A percentile compares a stretch with the other conserved stretches of the same genome.
phyloP scores from a whole-genome alignment of 257 asterid genomes.

The Lycium barbarum region DNA sequence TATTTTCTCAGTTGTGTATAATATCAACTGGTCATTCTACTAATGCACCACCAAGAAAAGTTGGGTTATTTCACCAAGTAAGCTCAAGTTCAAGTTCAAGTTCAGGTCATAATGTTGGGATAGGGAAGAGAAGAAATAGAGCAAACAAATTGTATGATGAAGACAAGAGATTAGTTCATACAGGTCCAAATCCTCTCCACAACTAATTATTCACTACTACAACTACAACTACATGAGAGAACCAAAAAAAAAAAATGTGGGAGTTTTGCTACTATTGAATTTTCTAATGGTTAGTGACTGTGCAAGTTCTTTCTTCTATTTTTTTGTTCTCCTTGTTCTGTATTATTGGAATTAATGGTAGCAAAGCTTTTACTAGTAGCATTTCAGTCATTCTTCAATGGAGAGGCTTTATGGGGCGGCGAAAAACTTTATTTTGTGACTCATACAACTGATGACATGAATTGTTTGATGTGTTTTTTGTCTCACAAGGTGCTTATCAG shows the following conservation, averaged over 20 bases:
- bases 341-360: conserved; percentile 59
- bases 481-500: not conserved
- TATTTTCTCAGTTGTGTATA: conserved; percentile 41
- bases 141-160: conserved; percentile 45
- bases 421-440: not conserved
- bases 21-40: conserved; percentile 28
- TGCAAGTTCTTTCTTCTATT: conserved; percentile 14
- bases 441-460: not conserved
- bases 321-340: not conserved
- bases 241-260: not conserved
- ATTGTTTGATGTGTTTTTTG: not conserved
- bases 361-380: conserved; percentile 45
- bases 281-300: conserved; percentile 37
- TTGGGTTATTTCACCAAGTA: conserved; percentile 31
- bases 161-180: conserved; percentile 69
- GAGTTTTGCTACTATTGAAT: conserved; percentile 64
- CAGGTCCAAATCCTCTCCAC: conserved; percentile 93
- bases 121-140: not conserved
- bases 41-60: conserved; percentile 40
- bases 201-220: conserved; percentile 40
- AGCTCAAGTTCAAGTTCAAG: conserved; percentile 7
- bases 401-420: not conserved
- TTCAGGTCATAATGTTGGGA: not conserved
- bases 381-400: conserved; percentile 40
- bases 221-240: not conserved